Evolutionary conservation across 169 alveolate genomes (phyloP).

Genomic region (Cryptosporidium sp.): DNA sequence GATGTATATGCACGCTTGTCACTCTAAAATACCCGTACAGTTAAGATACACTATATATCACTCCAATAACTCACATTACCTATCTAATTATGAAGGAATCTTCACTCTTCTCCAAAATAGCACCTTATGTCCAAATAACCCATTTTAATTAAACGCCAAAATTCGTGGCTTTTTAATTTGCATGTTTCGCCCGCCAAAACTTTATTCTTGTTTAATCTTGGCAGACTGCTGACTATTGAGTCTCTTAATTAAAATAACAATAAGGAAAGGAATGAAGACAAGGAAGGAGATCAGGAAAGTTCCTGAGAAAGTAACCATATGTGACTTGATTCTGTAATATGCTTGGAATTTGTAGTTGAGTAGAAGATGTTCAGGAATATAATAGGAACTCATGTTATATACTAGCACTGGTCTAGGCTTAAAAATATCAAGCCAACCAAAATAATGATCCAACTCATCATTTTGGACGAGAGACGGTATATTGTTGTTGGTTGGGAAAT

Average conservation of each 20-base stretch:
- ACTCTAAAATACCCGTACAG: slow-evolving; percentile 13
- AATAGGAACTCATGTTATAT: slow-evolving; percentile 30
- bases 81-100: neutral
- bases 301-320: slow-evolving; percentile 5
- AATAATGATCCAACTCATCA: slow-evolving; percentile 5
- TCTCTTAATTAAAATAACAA: slow-evolving; percentile 9
- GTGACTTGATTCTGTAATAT: slow-evolving; percentile 37
- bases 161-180: neutral
- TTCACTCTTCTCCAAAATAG: neutral
- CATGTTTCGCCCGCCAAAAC: slow-evolving; percentile 30
- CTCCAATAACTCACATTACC: neutral
- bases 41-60: neutral
- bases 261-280: slow-evolving; percentile 41
- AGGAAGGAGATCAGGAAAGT: slow-evolving; percentile 38
- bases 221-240: neutral
- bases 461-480: slow-evolving; percentile 20
- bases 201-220: neutral
- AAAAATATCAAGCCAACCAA: slow-evolving; percentile 68
- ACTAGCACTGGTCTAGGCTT: slow-evolving; percentile 64
- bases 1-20: slow-evolving; percentile 28
- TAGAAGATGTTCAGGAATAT: slow-evolving; percentile 43
- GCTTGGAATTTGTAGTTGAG: slow-evolving; percentile 46
- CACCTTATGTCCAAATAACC: neutral
- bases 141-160: neutral
- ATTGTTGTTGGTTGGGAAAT: slow-evolving; percentile 28